Conservation (phyloP, 1,139 yeast genomes). For the Saccharomyces pastorianus region DNA sequence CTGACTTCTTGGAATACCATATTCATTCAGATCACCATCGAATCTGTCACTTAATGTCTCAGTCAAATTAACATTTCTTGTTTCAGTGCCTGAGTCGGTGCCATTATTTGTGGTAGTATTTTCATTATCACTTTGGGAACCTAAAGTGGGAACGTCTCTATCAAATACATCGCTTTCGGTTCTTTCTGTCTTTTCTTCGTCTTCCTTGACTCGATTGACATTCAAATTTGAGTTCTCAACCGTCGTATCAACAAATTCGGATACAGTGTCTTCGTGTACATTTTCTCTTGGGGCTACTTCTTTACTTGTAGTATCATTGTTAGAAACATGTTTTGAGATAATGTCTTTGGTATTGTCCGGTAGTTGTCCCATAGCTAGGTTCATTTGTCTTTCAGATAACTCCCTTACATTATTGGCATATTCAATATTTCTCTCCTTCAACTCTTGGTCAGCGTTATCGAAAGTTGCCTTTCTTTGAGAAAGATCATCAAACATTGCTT, state of each 20-base stretch:
- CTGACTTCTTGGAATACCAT: conserved; percentile 48
- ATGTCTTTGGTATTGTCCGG: conserved; percentile 32
- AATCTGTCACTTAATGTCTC: conserved; percentile 25
- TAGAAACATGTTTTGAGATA: conserved; percentile 20
- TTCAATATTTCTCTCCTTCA: conserved; percentile 33
- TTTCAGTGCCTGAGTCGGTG: conserved; percentile 27
- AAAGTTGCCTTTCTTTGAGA: conserved; percentile 32
- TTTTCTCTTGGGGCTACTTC: not conserved
- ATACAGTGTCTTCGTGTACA: conserved; percentile 16
- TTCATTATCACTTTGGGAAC: conserved; percentile 32
- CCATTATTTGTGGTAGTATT: conserved; percentile 20
- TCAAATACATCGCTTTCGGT: conserved; percentile 30
- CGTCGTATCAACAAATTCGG: conserved; percentile 21
- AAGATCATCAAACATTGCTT: conserved; percentile 30
- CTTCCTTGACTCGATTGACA: conserved; percentile 15
- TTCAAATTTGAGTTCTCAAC: conserved; percentile 18
- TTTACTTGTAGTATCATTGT: not conserved
- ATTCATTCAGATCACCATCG: conserved; percentile 31
- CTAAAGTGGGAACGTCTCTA: conserved; percentile 31
- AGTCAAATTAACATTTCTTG: conserved; percentile 16
- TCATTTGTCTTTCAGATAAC: conserved; percentile 33
- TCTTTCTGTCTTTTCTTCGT: conserved; percentile 17
- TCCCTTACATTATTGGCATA: conserved; percentile 35
- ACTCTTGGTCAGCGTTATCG: conserved; percentile 34
- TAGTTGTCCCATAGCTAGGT: conserved; percentile 27